phyloP scores from a whole-genome alignment of 495 filamentous ascomycete species.

The Usnea hakonensis region DNA sequence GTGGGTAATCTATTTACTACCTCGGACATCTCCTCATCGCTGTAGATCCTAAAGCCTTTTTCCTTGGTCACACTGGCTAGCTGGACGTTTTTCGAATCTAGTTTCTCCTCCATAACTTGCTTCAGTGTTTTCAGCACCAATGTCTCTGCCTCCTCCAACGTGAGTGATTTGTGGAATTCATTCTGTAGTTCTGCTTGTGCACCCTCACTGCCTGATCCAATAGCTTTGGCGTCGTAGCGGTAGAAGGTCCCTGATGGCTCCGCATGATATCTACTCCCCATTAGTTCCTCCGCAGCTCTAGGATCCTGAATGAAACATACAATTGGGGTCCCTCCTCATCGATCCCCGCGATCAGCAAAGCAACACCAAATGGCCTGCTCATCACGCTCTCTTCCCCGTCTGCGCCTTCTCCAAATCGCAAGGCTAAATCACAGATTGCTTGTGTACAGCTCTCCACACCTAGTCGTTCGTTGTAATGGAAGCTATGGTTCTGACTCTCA shows the following conservation, averaged over 20 bases:
- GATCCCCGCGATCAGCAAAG: conserved; percentile 89
- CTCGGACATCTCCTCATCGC: conserved; percentile 88
- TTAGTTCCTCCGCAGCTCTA: neutral
- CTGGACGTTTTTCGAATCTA: conserved; percentile 97
- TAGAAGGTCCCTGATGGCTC: conserved; percentile 98
- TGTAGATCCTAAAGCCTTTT: conserved; percentile 95
- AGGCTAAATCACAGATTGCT: conserved; percentile 93
- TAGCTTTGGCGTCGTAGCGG: conserved; percentile 97
- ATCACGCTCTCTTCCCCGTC: conserved; percentile 98
- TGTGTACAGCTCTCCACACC: conserved; percentile 96
- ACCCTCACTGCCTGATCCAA: conserved; percentile 91
- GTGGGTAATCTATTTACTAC: conserved; percentile 67
- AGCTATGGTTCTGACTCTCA: conserved; percentile 90
- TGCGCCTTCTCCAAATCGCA: conserved; percentile 93
- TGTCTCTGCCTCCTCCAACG: conserved; percentile 85
- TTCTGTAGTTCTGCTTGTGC: conserved; percentile 97
- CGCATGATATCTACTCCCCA: conserved; percentile 68
- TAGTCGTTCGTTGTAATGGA: conserved; percentile 92
- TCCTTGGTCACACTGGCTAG: conserved; percentile 96
- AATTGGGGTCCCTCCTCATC: conserved; percentile 96
- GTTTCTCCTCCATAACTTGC: conserved; percentile 99
- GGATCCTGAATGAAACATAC: conserved; percentile 37
- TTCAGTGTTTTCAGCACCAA: conserved; percentile 96
- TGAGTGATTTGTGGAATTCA: conserved; percentile 96
- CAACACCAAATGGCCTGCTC: conserved; percentile 93